Base-by-base conservation (phyloP, 129 eudicot species). In the Lonicera japonica region DNA sequence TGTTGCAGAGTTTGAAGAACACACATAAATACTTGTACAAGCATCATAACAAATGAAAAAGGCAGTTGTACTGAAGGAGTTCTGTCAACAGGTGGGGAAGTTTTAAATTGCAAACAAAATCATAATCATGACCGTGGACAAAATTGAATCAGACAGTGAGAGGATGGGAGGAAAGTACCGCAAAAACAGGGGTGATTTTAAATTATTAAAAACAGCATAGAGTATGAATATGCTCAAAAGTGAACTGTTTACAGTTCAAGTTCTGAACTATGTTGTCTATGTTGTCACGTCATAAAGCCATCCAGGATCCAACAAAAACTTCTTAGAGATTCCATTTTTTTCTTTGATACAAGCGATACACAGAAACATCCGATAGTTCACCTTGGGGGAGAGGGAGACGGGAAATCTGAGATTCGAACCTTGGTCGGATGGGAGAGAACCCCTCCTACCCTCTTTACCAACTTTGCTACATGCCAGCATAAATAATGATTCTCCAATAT, bases 241-340 rank as follows among this genome's bases (percentile, higher is more conserved):
- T 14, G 55, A 18, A 50, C 8, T 0, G 13, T 18, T 50, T 16
- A 8, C 21, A 50, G 55, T 14, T 50, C 9, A 8, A 50, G 8
- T 50, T 15, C 29, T 12, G 36, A 20, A 4, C 15, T 11, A 60
- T 16, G n/a, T 60, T 36, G 13, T 61, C 53, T 6, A 60, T 16
- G n/a, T 60, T 36, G 13, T 61, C 53, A 2, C 39, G 56, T 18
- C 56, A 16, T 18, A 20, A 52, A 52, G 22, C 11, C 23, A 20
- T 52, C 56, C n/a, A n/a, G n/a, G n/a, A n/a, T n/a, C n/a, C 1
- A 52, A n/a, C 56, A n/a, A n/a, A 18, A 52, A n/a, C 6, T 29
- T 29, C 36, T 29, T 29, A 6, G 21, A 57, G 41, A 29, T 41
- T 14, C 55, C 66, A 48, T n/a, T 61, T n/a, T n/a, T n/a, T 61